Evolutionary conservation across 2,329 filamentous ascomycete species (phyloP), one percentile per base, ranked within the genome.

Genomic region (Neofusicoccum cordaticola): DNA sequence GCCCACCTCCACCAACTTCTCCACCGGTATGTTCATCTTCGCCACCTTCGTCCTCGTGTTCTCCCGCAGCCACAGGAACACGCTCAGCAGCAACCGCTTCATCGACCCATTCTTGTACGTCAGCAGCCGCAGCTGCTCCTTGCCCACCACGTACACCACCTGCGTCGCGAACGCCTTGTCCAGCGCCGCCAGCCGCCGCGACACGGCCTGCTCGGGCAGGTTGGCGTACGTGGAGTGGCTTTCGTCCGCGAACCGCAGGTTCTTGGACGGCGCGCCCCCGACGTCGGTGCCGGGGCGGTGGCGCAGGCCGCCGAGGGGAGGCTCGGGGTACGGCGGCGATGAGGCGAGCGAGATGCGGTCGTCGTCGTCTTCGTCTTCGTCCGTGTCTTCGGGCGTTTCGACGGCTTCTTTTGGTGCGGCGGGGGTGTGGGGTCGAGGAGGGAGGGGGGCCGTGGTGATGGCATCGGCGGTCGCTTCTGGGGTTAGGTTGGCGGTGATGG

Each of bases 11-110:
- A 90, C 84, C 53, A 90, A 73, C 56, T 83, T 81, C 66, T 90
- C 87, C 66, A 84, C 82, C 0, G 84, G 82, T 47, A 89, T 76
- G 56, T 83, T 77, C 65, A 90, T 74, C 69, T 87, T 87, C 13
- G 87, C 85, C 75, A 90, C 84, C 79, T 90, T 90, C 1, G 85
- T 83, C 60, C 88, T 77, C 12, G 85, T 86, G 68, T 89, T 90
- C 44, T 90, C 88, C 35, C 88, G 77, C 58, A 90, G 81, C 80
- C 87, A 90, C 66, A 90, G 73, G 67, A 90, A 90, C 0, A 81
- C 75, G 56, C 78, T 78, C 11, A 91, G 72, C 5, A 86, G 56
- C 13, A 87, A 78, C 50, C 71, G 71, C 41, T 44, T 60, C 72
- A 71, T 72, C 53, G 71, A 68, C 37, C 74, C 72, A 8, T 60